These are phyloP conservation scores for Hypoxylon sp. DNA, from an alignment of 2,329 filamentous ascomycete genomes.

Conservation along the genomic window DNA sequence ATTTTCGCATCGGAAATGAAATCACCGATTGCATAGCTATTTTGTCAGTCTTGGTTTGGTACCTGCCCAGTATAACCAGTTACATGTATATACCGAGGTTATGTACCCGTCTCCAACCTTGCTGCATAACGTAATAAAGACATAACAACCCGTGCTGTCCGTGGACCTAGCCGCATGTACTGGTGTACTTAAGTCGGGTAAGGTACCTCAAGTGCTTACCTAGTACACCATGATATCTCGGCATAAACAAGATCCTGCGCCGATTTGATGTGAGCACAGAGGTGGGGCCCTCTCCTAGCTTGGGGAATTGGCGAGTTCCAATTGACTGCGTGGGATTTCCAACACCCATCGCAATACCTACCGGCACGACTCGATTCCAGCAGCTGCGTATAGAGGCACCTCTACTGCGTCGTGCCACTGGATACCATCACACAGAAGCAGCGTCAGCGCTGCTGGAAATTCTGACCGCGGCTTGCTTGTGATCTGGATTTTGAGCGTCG, in stretches of 20 bases:
- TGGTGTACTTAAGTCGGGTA: neutral
- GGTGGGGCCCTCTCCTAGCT: slow-evolving; percentile 13
- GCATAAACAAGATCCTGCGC: slow-evolving; percentile 33
- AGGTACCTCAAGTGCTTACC: no score
- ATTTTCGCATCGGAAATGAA: slow-evolving; percentile 36
- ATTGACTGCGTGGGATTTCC: slow-evolving; percentile 42
- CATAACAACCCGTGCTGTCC: no score
- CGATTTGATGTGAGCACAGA: slow-evolving; percentile 11
- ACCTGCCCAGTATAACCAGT: neutral
- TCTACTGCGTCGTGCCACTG: neutral
- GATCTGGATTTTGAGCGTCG: slow-evolving; percentile 20
- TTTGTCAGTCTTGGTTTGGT: neutral
- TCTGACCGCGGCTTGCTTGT: slow-evolving; percentile 18
- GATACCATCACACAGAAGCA: slow-evolving; percentile 15
- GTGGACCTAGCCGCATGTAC: neutral
- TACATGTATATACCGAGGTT: slow-evolving; percentile 37
- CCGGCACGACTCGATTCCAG: slow-evolving; percentile 24
- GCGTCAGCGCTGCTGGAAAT: slow-evolving; percentile 18
- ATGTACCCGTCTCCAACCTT: slow-evolving; percentile 23
- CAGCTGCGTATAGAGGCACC: slow-evolving; percentile 11
- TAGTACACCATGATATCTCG: neutral
- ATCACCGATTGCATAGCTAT: slow-evolving; percentile 19
- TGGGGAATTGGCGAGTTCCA: slow-evolving; percentile 36
- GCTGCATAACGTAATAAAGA: neutral
- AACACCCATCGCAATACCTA: slow-evolving; percentile 28